Conservation (phyloP, 2,329 filamentous ascomycete species). For the Fusarium neocosmosporiellum region DNA sequence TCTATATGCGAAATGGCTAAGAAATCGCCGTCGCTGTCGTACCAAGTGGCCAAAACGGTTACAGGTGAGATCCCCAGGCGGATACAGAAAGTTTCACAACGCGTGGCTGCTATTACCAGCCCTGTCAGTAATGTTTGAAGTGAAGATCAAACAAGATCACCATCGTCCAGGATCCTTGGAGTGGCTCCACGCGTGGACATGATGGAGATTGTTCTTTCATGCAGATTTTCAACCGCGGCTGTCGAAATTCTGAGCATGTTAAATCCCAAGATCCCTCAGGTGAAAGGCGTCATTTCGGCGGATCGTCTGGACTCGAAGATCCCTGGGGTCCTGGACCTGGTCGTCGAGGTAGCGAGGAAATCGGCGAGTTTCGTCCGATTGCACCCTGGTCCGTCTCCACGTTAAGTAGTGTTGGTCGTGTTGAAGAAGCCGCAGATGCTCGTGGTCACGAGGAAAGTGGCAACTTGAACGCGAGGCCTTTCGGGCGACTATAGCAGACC, state of each 20-base stretch:
- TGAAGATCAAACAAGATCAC: slow-evolving; percentile 18
- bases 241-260: not conserved
- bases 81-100: slow-evolving; percentile 23
- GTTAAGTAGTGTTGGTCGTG: not conserved
- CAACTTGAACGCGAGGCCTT: slow-evolving; percentile 2
- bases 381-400: not conserved
- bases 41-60: slow-evolving; percentile 23
- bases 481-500: slow-evolving; percentile 29
- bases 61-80: slow-evolving; percentile 22
- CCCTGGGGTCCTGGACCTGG: slow-evolving; percentile 7
- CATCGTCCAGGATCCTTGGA: not conserved
- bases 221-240: not conserved
- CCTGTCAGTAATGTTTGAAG: slow-evolving; percentile 28
- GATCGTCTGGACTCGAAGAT: slow-evolving; percentile 26
- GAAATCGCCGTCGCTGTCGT: slow-evolving; percentile 3
- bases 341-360: slow-evolving; percentile 5
- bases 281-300: not conserved
- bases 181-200: slow-evolving; percentile 14
- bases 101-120: slow-evolving; percentile 18
- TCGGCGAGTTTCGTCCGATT: slow-evolving; percentile 23
- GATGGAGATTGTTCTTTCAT: slow-evolving; percentile 17
- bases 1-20: slow-evolving; percentile 31
- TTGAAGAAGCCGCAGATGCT: slow-evolving; percentile 19
- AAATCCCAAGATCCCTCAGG: not conserved
- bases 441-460: slow-evolving; percentile 28